Evolutionary conservation across 179 eudicot species (phyloP), one percentile per base, ranked within the genome.

Genomic region (Sideroxylon spinosum): DNA sequence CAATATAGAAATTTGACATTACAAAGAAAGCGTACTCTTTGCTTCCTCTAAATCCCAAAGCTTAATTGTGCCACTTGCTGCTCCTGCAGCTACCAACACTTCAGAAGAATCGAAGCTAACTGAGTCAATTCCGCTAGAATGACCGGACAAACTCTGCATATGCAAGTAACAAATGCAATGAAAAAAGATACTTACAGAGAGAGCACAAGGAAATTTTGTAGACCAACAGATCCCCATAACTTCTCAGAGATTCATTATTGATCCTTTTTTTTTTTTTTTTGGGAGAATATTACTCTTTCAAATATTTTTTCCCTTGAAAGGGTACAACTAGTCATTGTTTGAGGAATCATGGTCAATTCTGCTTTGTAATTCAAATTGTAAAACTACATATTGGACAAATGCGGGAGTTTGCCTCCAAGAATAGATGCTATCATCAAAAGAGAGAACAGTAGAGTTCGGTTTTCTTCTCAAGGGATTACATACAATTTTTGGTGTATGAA

Each of bases 11-110:
- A 76, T 32, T 44, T 29, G 11, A 57, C 50, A 29, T 19, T 37
- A 46, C n/a, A 37, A 25, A 79, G 26, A 65, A 68, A 14, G 78
- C 93, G 75, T 92, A 96, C 99, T 91, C 84, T 96, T 96, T 80
- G 97, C 98, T 88, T 96, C 99, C 84, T 96, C 99, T 75, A 96
- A 81, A 86, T 96, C 98, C 99, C 99, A 96, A 78, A 96, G 92
- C 92, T 96, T 96, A 78, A 96, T 87, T 71, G 99, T 96, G 55
- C 99, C 99, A 86, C 98, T 92, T 73, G 99, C 99, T 70, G 99
- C 98, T 72, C 99, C 99, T 59, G 98, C 99, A 84, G 99, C 99
- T 19, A 96, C 96, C 73, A 93, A 82, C 53, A 88, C 96, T 84
- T 96, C 98, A 64, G 99, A 94, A 87, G 99, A 89, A 85, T 96